Percentiles rank a stretch among this genome's conserved stretches.
These are phyloP conservation scores for Hansenula lynferdii DNA, from an alignment of 1,139 yeast species.

Conservation along the genomic window DNA sequence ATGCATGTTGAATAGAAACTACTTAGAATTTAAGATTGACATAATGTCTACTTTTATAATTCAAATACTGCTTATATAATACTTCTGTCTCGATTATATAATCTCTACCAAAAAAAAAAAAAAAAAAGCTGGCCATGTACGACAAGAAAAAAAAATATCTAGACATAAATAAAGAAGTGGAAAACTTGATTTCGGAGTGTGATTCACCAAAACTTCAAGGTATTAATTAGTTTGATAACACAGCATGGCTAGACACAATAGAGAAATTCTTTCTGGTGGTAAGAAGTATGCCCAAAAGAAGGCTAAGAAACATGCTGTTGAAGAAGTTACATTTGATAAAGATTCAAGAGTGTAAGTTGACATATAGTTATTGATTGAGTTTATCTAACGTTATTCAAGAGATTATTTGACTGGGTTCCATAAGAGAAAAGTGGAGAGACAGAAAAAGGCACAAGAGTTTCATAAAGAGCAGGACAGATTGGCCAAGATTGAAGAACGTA, in stretches of 20 bases:
- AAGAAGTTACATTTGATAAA: constrained; percentile 77
- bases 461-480: constrained; percentile 73
- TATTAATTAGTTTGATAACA: too few species aligned
- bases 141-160: too few species aligned
- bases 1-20: too few species aligned
- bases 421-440: constrained; percentile 83
- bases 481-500: constrained; percentile 72
- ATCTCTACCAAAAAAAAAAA: too few species aligned
- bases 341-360: constrained; percentile 48
- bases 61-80: too few species aligned
- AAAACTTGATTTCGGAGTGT: too few species aligned
- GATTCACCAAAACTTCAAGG: not conserved
- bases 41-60: too few species aligned
- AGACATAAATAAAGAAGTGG: too few species aligned
- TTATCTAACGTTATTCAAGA: constrained; percentile 13
- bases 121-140: too few species aligned
- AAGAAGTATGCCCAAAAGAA: constrained; percentile 68
- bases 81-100: too few species aligned
- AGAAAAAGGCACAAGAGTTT: constrained; percentile 76
- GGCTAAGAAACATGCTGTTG: constrained; percentile 56
- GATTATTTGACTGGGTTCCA: constrained; percentile 95
- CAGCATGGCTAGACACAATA: constrained; percentile 42
- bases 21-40: too few species aligned
- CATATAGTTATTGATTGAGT: not conserved
- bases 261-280: constrained; percentile 88